A percentile compares a stretch with the other conserved stretches of the same genome.
Evolutionary conservation across 768 basidiomycete species (phyloP).

Genomic region (Rossbeevera mucosa): DNA sequence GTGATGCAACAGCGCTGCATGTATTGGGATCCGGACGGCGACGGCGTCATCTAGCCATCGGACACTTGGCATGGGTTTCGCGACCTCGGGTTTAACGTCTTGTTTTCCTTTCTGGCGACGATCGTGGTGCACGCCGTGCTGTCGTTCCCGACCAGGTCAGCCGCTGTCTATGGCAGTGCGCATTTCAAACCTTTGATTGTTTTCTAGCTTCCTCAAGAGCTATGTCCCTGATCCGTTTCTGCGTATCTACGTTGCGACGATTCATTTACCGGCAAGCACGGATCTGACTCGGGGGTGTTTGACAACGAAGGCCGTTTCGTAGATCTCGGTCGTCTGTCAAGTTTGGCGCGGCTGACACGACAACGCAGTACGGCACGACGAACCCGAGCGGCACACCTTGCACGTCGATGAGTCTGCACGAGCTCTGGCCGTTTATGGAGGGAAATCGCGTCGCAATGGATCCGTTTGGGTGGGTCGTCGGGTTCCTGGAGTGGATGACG

Average conservation of each 20-base stretch:
- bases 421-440: too few species aligned
- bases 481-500: too few species aligned
- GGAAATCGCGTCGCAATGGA: too few species aligned
- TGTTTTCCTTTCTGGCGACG: slow-evolving; percentile 33
- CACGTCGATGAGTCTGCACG: too few species aligned
- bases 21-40: slow-evolving; percentile 39
- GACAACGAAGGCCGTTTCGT: slow-evolving; percentile 39
- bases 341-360: neutral
- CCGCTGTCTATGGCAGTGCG: neutral
- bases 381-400: slow-evolving; percentile 5
- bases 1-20: slow-evolving; percentile 39
- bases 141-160: slow-evolving; percentile 33
- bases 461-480: too few species aligned
- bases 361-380: slow-evolving; percentile 14
- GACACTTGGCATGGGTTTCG: slow-evolving; percentile 41
- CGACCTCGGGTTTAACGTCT: slow-evolving; percentile 37
- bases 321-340: neutral
- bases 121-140: slow-evolving; percentile 34
- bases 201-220: too few species aligned
- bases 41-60: slow-evolving; percentile 42
- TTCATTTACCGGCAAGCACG: too few species aligned
- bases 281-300: slow-evolving; percentile 39
- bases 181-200: too few species aligned
- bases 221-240: slow-evolving; percentile 41
- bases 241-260: slow-evolving; percentile 33